phyloP scores from a whole-genome alignment of 1,284 basidiomycete species.

The Anthracocystis walkeri region DNA sequence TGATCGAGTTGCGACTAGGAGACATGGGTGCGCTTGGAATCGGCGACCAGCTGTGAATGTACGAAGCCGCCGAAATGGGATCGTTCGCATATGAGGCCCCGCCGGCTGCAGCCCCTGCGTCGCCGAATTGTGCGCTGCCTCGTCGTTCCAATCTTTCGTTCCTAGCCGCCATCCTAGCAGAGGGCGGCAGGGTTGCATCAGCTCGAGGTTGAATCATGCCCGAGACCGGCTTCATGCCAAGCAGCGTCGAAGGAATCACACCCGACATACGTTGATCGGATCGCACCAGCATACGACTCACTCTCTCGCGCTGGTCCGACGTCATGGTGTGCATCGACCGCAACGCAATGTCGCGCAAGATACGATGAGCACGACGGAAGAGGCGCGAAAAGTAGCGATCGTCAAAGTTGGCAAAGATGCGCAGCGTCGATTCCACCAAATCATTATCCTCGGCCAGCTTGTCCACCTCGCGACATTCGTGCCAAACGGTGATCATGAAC shows the following conservation, averaged over 20 bases:
- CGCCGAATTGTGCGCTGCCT: slow-evolving; percentile 19
- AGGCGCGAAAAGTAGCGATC: slow-evolving; percentile 50
- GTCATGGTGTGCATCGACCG: slow-evolving; percentile 51
- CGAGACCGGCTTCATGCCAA: slow-evolving; percentile 23
- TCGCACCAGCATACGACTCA: slow-evolving; percentile 48
- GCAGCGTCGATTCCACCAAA: slow-evolving; percentile 56
- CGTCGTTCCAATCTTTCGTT: slow-evolving; percentile 26
- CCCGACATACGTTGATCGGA: slow-evolving; percentile 33
- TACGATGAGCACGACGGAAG: slow-evolving; percentile 50
- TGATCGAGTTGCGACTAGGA: slow-evolving; percentile 39
- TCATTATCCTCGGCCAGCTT: slow-evolving; percentile 52
- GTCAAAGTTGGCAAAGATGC: slow-evolving; percentile 55
- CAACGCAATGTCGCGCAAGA: slow-evolving; percentile 50
- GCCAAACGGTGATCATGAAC: slow-evolving; percentile 66
- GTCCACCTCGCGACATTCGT: slow-evolving; percentile 47
- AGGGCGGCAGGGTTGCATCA: slow-evolving; percentile 31
- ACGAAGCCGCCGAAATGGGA: slow-evolving; percentile 44
- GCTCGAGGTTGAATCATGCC: slow-evolving; percentile 20
- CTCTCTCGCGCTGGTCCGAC: slow-evolving; percentile 51
- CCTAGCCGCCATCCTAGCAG: slow-evolving; percentile 30
- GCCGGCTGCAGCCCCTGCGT: slow-evolving; percentile 17
- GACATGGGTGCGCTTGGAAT: slow-evolving; percentile 53
- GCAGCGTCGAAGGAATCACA: slow-evolving; percentile 22
- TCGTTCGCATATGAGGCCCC: slow-evolving; percentile 8
- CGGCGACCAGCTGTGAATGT: slow-evolving; percentile 50